Evolutionary conservation across 2,329 filamentous ascomycete genomes (phyloP).

Genomic region (Aspergillus sp.): DNA sequence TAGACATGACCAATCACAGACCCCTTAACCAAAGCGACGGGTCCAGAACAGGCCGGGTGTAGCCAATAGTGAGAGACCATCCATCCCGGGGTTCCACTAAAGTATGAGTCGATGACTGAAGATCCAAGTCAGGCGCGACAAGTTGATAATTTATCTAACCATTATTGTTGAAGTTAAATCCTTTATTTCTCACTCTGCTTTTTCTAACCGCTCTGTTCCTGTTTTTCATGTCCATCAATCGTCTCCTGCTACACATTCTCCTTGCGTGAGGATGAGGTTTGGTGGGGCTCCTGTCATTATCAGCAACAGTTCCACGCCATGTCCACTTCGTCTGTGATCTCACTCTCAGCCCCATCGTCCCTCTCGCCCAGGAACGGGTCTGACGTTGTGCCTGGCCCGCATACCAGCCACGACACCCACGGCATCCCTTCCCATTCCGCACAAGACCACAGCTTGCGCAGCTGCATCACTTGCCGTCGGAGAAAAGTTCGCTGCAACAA

Average conservation of each 20-base stretch:
- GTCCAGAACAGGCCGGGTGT: neutral
- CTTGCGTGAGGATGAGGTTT: slow-evolving; percentile 16
- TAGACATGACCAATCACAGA: slow-evolving; percentile 4
- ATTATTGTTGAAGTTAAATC: neutral
- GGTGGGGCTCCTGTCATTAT: slow-evolving; percentile 4
- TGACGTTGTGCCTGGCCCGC: slow-evolving; percentile 9
- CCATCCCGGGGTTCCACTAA: neutral
- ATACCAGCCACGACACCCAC: neutral
- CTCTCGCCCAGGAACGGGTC: slow-evolving; percentile 4
- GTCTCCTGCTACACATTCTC: neutral
- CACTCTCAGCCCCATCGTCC: slow-evolving; percentile 3
- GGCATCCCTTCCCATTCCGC: slow-evolving; percentile 6
- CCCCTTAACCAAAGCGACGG: neutral
- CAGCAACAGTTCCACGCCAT: slow-evolving; percentile 14
- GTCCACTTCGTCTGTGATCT: slow-evolving; percentile 13
- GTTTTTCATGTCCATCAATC: neutral
- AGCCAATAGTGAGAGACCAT: slow-evolving; percentile 6
- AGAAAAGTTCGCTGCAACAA: slow-evolving; percentile 54
- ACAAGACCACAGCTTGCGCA: slow-evolving; percentile 38
- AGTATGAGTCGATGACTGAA: slow-evolving; percentile 24
- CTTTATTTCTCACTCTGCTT: neutral
- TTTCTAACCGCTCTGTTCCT: too few species aligned
- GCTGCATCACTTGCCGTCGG: slow-evolving; percentile 50
- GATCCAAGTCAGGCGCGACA: slow-evolving; percentile 7
- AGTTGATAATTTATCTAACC: neutral